Base-by-base conservation (phyloP, 345 rosid species). In the Streptanthus diversifolius region DNA sequence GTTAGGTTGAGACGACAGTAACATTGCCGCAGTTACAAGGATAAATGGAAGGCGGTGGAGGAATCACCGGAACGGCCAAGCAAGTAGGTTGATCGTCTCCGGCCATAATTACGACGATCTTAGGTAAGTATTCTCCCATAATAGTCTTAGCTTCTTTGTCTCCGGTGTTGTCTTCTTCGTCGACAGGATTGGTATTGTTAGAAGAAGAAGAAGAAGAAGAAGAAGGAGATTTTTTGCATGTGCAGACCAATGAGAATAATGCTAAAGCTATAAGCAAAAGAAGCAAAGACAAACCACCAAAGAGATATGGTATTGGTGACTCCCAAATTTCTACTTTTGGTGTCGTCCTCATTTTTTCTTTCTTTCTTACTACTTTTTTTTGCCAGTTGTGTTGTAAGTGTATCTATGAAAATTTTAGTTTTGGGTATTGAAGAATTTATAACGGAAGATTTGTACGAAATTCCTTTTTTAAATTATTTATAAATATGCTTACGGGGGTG, bases 71-170 rank as follows among this genome's bases (percentile, higher is more conserved):
- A 35, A 72, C 70, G 29, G 93, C 92, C 37, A 88, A 66, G 79
- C 70, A 82, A 3, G 79, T 75, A 10, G 90, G 93, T 51, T 75
- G 78, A 19, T 82, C 71, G 0, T 86, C 82, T 57, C 90, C 88
- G 9, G 88, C 84, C 90, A 88, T 77, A 73, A 86, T 79, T 19
- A 86, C 88, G 0, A 74, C 84, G 35, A 83, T 41, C 72, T 77
- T 84, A 11, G 87, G 84, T 62, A 67, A 79, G 30, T 55, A 66
- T 15, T 75, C 85, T 22, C 9, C 27, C 39, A 43, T 15, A 45
- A n/a, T 6, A 15, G 2, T 24, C 62, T 48, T 65, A 47, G 29
- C 10, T 5, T 66, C 49, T 15, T 66, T 66, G n/a, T 74, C 67
- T 11, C 36, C 60, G 17, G 0, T 35, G 35, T 11, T 45, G 30